Evolutionary conservation across 768 basidiomycete species (phyloP).

Genomic region (Omphalotus guepiniiformis): DNA sequence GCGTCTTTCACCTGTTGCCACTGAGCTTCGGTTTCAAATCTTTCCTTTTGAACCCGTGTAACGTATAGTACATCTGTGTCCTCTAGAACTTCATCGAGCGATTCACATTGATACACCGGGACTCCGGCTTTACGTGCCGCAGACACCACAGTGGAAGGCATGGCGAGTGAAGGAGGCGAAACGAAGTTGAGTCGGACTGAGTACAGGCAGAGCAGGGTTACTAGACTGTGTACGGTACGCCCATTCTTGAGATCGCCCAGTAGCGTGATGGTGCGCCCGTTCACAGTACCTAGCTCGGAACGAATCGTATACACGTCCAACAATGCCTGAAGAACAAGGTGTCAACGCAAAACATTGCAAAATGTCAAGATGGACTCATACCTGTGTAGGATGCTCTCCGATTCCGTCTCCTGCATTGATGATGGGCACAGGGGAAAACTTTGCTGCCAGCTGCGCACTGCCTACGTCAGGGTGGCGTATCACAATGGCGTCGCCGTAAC

Average conservation of each 20-base stretch:
- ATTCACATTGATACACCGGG: constrained; percentile 73
- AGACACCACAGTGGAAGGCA: constrained; percentile 83
- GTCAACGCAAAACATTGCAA: constrained; percentile 8
- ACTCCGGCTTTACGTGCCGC: constrained; percentile 83
- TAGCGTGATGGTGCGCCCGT: constrained; percentile 88
- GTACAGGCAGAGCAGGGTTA: constrained; percentile 88
- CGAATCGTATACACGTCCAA: constrained; percentile 93
- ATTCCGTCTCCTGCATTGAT: constrained; percentile 97
- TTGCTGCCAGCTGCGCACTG: constrained; percentile 92
- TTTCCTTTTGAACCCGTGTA: constrained; percentile 93
- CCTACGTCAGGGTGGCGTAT: constrained; percentile 93
- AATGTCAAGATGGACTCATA: constrained; percentile 26
- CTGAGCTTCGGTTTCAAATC: constrained; percentile 76
- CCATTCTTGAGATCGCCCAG: constrained; percentile 98
- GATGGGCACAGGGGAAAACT: constrained; percentile 92
- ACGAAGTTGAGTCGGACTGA: constrained; percentile 95
- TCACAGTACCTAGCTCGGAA: constrained; percentile 96
- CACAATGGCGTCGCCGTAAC: constrained; percentile 93
- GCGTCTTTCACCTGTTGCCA: constrained; percentile 91
- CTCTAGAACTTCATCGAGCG: constrained; percentile 85
- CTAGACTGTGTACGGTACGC: constrained; percentile 94
- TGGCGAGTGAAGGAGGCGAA: constrained; percentile 77
- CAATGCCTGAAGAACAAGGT: constrained; percentile 51
- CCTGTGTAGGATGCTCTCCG: constrained; percentile 97
- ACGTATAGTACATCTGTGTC: constrained; percentile 97